These are phyloP conservation scores for Oehlia diaphana DNA, from an alignment of 192 early-diverging fungal species.

Conservation along the genomic window DNA sequence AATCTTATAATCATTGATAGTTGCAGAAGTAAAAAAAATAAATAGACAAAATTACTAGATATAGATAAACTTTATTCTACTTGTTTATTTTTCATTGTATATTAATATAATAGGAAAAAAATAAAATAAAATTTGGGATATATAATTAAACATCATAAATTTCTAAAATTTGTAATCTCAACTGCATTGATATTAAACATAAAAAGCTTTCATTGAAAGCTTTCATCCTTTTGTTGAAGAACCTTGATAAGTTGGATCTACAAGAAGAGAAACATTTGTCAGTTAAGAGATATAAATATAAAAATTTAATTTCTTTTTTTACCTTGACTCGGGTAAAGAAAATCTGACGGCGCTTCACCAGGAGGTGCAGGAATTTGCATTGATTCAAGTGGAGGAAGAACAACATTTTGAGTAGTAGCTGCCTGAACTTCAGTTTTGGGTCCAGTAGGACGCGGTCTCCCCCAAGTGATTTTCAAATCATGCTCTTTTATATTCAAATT, in stretches of 20 bases:
- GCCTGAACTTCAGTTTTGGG: slow-evolving; percentile 56
- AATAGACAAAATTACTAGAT: neutral
- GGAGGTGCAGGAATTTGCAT: slow-evolving; percentile 45
- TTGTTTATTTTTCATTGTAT: neutral
- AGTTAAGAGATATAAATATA: neutral
- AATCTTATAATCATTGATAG: neutral
- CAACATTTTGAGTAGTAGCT: slow-evolving; percentile 27
- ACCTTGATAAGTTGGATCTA: slow-evolving; percentile 49
- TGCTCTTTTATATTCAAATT: slow-evolving; percentile 74
- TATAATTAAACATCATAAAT: neutral
- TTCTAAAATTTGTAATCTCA: too few relatives aligned
- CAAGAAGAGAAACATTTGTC: neutral
- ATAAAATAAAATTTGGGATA: neutral
- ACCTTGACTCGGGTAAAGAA: slow-evolving; percentile 46
- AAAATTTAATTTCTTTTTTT: neutral
- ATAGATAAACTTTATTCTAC: too few relatives aligned
- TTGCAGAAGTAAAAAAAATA: neutral
- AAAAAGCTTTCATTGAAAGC: too few relatives aligned
- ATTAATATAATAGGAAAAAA: neutral
- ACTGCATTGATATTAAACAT: too few relatives aligned
- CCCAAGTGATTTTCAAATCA: slow-evolving; percentile 82
- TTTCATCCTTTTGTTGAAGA: slow-evolving; percentile 38
- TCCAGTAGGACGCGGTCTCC: slow-evolving; percentile 70
- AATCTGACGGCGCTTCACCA: slow-evolving; percentile 24
- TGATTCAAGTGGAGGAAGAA: slow-evolving; percentile 36